Base-by-base conservation (phyloP, 768 basidiomycete genomes). In the Symmetrospora coprosmae region DNA sequence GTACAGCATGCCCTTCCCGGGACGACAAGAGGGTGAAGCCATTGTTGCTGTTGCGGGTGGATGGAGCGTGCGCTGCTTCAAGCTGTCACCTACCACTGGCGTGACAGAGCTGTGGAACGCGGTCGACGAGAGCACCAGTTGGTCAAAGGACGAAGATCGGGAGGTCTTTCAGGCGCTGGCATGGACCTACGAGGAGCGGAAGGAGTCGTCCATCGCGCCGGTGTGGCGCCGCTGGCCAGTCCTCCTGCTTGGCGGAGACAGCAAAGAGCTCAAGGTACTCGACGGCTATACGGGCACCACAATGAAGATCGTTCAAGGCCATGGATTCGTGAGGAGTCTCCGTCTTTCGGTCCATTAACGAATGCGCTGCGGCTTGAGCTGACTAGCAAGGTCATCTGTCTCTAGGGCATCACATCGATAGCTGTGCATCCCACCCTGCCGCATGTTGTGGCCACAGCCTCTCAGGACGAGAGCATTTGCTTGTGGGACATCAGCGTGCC, bases 401-500 rank as follows among this genome's bases (percentile, higher is more conserved):
- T 30, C 55, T n/a, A 58, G 55, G 6, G 41, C 14, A 58, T 58
- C 38, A 43, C 23, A 13, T 45, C 55, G 6, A n/a, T 58, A 6
- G 55, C 55, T 9, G 55, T 58, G 7, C 55, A 58, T 58, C 41
- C 55, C 16, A n/a, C 2, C 11, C 37, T 58, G 14, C 41, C 55
- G 17, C 55, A 58, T 58, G 35, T 58, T 14, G 46, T 58, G 8
- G 55, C 55, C 2, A 58, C 41, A 2, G 55, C 41, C 6, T 58
- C 55, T 7, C 28, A 19, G 30, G 55, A 58, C 21, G 55, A 46
- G 55, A 28, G 28, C 7, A 58, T 58, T 14, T 9, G 41, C n/a
- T 34, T 58, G 8, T 58, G 55, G 55, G 55, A 58, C 30, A 58
- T 58, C 6, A 58, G 55, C 41, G 55, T 43, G 11, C 43, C 55